Conservation (phyloP, 1,139 yeast genomes). For the Sugiyamaella xylanicola region DNA sequence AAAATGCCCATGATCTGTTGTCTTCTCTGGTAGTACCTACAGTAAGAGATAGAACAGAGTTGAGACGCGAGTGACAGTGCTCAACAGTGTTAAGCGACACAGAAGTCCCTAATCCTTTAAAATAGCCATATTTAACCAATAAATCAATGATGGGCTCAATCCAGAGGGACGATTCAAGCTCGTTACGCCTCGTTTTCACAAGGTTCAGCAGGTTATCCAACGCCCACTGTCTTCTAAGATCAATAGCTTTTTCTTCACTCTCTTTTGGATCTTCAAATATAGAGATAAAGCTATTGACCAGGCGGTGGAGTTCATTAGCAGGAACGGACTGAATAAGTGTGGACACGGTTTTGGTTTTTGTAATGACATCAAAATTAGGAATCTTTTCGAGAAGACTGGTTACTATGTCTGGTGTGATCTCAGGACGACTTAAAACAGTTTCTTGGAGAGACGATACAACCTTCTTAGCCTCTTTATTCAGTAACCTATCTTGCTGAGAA, state of each 20-base stretch:
- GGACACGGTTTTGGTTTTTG: constrained; percentile 71
- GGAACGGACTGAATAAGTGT: constrained; percentile 46
- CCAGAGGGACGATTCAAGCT: constrained; percentile 41
- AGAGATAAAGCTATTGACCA: constrained; percentile 42
- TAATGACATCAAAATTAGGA: constrained; percentile 73
- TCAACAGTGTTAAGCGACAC: constrained; percentile 28
- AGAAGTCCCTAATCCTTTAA: constrained; percentile 42
- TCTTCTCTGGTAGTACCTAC: constrained; percentile 50
- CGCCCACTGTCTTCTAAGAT: constrained; percentile 62
- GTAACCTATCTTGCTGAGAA: constrained; percentile 62
- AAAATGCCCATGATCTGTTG: constrained; percentile 61
- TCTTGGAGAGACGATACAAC: constrained; percentile 51
- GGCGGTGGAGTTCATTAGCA: constrained; percentile 35
- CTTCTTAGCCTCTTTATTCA: constrained; percentile 66
- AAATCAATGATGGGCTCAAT: constrained; percentile 54
- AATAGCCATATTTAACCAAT: constrained; percentile 59
- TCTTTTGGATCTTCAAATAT: constrained; percentile 38
- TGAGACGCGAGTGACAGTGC: constrained; percentile 55
- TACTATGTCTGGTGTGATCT: constrained; percentile 53
- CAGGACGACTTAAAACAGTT: constrained; percentile 44
- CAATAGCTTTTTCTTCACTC: constrained; percentile 43
- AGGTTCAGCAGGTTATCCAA: constrained; percentile 66
- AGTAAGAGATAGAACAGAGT: constrained; percentile 54
- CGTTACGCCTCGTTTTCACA: constrained; percentile 38
- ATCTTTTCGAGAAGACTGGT: constrained; percentile 51